Percentiles rank a stretch among this genome's conserved stretches.
These are phyloP conservation scores for Lagenaria siceraria DNA, from an alignment of 306 rosid genomes.

Conservation along the genomic window DNA sequence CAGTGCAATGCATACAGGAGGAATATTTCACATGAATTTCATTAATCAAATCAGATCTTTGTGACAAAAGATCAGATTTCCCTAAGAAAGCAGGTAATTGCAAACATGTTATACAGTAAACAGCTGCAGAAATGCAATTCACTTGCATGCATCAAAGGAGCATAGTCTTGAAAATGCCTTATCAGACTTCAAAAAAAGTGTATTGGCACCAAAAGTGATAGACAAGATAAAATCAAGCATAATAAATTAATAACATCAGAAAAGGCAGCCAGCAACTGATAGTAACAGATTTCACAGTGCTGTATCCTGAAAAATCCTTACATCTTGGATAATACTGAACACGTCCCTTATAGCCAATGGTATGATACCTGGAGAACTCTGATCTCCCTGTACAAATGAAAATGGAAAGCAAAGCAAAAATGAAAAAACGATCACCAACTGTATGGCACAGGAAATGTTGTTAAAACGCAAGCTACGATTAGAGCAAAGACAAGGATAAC, in stretches of 20 bases:
- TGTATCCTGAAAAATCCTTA: constrained; percentile 25
- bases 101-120: background rate
- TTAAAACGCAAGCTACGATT: background rate
- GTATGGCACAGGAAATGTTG: background rate
- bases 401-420: background rate
- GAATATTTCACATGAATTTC: background rate
- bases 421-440: background rate
- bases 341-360: constrained; percentile 98
- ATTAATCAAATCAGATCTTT: background rate
- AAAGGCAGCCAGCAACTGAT: background rate
- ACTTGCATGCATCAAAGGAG: background rate
- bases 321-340: constrained; percentile 95
- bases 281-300: background rate
- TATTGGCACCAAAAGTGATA: background rate
- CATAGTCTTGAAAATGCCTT: background rate
- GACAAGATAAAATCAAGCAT: background rate
- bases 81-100: background rate
- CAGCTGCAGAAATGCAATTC: background rate
- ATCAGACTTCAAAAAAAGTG: background rate
- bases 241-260: background rate
- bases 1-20: background rate
- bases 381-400: constrained; percentile 70
- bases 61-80: background rate
- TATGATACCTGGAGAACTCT: constrained; percentile 75
- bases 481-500: background rate